These are phyloP conservation scores for Phytophthora agathidicida DNA, from an alignment of 352 stramenopile genomes.

Conservation along the genomic window DNA sequence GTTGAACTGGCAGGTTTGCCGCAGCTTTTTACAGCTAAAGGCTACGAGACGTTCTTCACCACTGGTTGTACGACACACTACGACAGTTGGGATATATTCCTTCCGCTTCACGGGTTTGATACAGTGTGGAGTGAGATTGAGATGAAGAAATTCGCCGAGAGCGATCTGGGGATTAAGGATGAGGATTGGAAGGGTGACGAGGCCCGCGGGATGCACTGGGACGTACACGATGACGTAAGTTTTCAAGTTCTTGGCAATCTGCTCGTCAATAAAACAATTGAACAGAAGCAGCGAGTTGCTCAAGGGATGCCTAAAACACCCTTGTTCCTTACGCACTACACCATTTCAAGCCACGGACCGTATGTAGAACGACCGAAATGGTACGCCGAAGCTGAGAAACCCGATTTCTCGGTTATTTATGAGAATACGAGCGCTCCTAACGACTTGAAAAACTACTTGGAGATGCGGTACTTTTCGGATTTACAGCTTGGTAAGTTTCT, in stretches of 20 bases:
- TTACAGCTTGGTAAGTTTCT: conserved; percentile 54
- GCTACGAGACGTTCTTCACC: conserved; percentile 52
- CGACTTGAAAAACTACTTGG: conserved; percentile 45
- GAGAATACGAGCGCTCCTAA: conserved; percentile 20
- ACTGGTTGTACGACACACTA: conserved; percentile 45
- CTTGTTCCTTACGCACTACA: conserved; percentile 57
- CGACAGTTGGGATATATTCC: conserved; percentile 49
- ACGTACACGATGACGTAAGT: conserved; percentile 50
- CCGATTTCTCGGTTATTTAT: conserved; percentile 54
- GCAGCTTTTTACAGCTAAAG: conserved; percentile 54
- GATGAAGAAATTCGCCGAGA: conserved; percentile 36
- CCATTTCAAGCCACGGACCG: conserved; percentile 52
- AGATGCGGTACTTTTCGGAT: conserved; percentile 65
- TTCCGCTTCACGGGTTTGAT: conserved; percentile 54
- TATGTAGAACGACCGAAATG: conserved; percentile 35
- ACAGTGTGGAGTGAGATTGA: conserved; percentile 35
- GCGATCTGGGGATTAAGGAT: conserved; percentile 33
- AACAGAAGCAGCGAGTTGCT: conserved; percentile 24
- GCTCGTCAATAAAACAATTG: conserved; percentile 40
- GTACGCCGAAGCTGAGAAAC: conserved; percentile 41
- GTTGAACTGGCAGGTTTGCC: conserved; percentile 40
- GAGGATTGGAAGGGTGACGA: conserved; percentile 29
- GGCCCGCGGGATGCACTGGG: conserved; percentile 25
- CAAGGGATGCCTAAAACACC: conserved; percentile 30
- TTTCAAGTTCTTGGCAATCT: conserved; percentile 49